Evolutionary conservation across 139 green algal genomes (phyloP).

Genomic region (Tetraselmis chui): DNA sequence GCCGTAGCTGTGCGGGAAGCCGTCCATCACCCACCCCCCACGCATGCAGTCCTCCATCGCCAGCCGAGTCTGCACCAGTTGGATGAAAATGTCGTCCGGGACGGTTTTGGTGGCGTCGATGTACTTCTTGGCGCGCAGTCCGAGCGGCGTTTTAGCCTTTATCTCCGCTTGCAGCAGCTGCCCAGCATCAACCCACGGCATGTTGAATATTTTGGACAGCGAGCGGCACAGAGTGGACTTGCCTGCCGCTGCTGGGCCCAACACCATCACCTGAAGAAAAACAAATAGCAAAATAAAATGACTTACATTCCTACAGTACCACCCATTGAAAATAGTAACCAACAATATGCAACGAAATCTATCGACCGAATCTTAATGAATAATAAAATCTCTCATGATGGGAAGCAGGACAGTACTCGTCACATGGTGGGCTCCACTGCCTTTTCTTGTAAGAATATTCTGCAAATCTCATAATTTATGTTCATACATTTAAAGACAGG

Average conservation of each 20-base stretch:
- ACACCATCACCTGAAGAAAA: too few relatives aligned
- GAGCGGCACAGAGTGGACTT: constrained; percentile 13
- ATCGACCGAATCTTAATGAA: too few relatives aligned
- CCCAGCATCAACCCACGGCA: constrained; percentile 9
- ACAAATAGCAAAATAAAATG: too few relatives aligned
- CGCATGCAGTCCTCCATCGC: constrained; percentile 38
- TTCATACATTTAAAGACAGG: too few relatives aligned
- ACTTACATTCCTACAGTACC: too few relatives aligned
- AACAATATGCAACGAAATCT: too few relatives aligned
- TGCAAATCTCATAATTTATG: too few relatives aligned
- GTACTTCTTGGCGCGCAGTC: constrained; percentile 50
- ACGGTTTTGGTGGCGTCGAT: constrained; percentile 62
- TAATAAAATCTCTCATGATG: too few relatives aligned
- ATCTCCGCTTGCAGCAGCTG: constrained; percentile 10
- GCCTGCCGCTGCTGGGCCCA: constrained; percentile 18
- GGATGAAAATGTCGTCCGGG: constrained; percentile 41
- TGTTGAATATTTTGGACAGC: constrained; percentile 3
- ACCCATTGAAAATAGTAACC: too few relatives aligned
- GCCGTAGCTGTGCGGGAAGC: constrained; percentile 58
- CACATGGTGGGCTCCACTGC: too few relatives aligned
- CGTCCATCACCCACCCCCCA: constrained; percentile 65
- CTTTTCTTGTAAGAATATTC: too few relatives aligned
- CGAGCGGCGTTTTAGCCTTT: constrained; percentile 24
- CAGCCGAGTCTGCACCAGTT: constrained; percentile 28
- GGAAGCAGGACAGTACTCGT: too few relatives aligned